Evolutionary conservation across 2,329 filamentous ascomycete species (phyloP), one percentile per base, ranked within the genome.

Genomic region (Colletotrichum horii): DNA sequence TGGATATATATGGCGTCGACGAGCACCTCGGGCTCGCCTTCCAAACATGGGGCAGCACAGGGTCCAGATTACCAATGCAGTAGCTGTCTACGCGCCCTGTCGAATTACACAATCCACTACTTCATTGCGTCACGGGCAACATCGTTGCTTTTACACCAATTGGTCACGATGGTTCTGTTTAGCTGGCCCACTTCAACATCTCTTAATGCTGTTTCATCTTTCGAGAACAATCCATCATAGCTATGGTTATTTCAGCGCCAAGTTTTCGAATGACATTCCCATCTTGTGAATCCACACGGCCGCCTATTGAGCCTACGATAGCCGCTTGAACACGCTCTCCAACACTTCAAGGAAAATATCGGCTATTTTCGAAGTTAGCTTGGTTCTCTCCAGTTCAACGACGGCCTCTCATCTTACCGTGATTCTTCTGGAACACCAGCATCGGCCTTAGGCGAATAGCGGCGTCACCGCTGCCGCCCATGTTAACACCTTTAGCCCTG

Each of bases 341-440:
- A 61, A 34, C 28, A 61, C 58, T 14, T 61, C 58, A 0, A 61
- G 58, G 58, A 61, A 61, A 22, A 61, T 61, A 22, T 61, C 58
- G 16, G 58, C 58, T 61, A 8, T 61, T 34, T 34, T 4, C 4
- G 9, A 15, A 30, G 19, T 61, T 22, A 61, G 58, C 58, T 24
- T 9, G 2, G 14, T 28, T 1, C 30, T n/a, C 1, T 36, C 3
- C 58, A 22, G 22, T 6, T 24, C 9, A 6, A 7, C n/a, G 19
- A 22, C 6, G 58, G 16, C 11, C 0, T 2, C 1, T 6, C 12
- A 98, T 92, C 86, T 98, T 94, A 26, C 94, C 96, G 85, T 98
- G 96, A 83, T 94, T 92, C 89, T 95, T 91, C 91, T 98, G 94
- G 89, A 98, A 97, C 81, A 96, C 93, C 80, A 98, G 87, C 96